phyloP scores from a whole-genome alignment of 345 rosid species.

The Firmiana major region DNA sequence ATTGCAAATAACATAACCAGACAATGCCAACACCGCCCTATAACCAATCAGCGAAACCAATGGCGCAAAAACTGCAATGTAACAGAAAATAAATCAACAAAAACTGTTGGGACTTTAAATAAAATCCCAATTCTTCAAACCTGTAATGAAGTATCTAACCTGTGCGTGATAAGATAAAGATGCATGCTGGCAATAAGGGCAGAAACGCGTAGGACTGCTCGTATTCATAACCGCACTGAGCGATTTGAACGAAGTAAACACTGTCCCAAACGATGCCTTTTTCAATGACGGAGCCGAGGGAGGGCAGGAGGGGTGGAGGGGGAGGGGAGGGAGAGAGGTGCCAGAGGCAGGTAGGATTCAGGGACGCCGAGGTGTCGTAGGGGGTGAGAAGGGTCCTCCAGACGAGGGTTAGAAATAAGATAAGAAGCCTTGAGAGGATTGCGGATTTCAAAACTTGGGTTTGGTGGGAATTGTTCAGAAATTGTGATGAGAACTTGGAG shows the following conservation, averaged over 20 bases:
- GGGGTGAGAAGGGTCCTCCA: constrained; percentile 68
- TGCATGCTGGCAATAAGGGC: constrained; percentile 72
- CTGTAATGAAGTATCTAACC: constrained; percentile 29
- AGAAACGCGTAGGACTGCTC: constrained; percentile 90
- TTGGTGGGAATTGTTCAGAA: constrained; percentile 19
- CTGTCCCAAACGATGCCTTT: constrained; percentile 81
- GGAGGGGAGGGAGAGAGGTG: constrained; percentile 14
- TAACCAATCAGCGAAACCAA: constrained; percentile 62
- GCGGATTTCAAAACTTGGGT: constrained; percentile 51
- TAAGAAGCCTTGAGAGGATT: constrained; percentile 50
- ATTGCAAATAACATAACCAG: constrained; percentile 71
- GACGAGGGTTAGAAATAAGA: constrained; percentile 43
- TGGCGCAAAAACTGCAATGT: constrained; percentile 63
- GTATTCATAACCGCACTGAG: constrained; percentile 88
- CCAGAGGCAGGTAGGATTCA: constrained; percentile 55
- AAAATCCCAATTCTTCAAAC: not conserved
- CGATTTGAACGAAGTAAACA: constrained; percentile 71
- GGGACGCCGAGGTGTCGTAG: constrained; percentile 80
- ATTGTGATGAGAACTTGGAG: not conserved
- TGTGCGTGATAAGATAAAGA: constrained; percentile 52
- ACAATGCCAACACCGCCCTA: constrained; percentile 73
- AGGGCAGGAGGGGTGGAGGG: constrained; percentile 21
- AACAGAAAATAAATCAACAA: not conserved
- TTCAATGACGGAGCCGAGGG: constrained; percentile 45
- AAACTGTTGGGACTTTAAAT: not conserved